A percentile compares a stretch with the other conserved stretches of the same genome.
Evolutionary conservation across 78 protist species (phyloP).

Genomic region (Acrasis kona): DNA sequence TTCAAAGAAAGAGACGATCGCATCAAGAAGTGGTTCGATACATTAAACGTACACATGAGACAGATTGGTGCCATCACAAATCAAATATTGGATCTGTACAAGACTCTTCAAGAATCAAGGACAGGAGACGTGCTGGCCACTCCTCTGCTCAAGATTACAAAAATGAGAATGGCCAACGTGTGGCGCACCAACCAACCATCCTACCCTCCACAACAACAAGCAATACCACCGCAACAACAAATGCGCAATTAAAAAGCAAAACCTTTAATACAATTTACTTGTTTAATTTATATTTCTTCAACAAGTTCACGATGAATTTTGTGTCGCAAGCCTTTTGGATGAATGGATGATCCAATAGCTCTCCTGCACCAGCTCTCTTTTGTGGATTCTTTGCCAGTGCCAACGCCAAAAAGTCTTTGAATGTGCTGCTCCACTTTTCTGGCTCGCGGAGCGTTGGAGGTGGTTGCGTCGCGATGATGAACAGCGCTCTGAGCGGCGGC

Average conservation of each 20-base stretch:
- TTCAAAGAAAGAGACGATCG: not conserved
- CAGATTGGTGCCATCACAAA: not conserved
- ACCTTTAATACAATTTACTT: too few species aligned
- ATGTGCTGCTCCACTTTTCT: conserved; percentile 45
- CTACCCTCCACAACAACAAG: too few species aligned
- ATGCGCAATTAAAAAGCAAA: too few species aligned
- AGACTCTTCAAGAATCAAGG: not conserved
- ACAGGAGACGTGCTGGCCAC: too few species aligned
- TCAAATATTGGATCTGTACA: not conserved
- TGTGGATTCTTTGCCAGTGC: conserved; percentile 57
- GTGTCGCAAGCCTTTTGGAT: not conserved
- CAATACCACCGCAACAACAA: too few species aligned
- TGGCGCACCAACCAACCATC: too few species aligned
- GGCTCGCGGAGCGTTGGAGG: conserved; percentile 66
- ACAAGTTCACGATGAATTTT: too few species aligned
- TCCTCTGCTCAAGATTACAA: too few species aligned
- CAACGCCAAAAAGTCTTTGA: conserved; percentile 52
- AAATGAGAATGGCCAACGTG: too few species aligned
- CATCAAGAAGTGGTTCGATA: not conserved
- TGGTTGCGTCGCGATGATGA: conserved; percentile 77
- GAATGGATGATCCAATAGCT: conserved; percentile 13
- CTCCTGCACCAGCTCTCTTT: not conserved
- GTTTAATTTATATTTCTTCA: too few species aligned
- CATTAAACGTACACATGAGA: not conserved
- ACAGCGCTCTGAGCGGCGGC: conserved; percentile 83